Evolutionary conservation across 768 basidiomycete genomes (phyloP).

Genomic region (Lepiota subincarnata): DNA sequence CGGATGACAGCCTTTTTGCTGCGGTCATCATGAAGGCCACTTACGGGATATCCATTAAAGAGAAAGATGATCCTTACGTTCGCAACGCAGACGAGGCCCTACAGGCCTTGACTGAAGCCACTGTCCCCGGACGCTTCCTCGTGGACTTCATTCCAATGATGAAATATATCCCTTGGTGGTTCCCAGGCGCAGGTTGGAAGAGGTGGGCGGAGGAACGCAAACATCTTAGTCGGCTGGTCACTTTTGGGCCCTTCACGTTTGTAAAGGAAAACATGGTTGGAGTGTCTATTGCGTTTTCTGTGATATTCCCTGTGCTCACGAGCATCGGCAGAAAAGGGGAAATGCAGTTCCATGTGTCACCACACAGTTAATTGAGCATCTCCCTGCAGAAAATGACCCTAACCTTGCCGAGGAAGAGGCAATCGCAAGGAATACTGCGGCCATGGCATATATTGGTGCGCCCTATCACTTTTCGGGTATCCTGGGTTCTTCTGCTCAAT

Average conservation of each 20-base stretch:
- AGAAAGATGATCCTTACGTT: background rate
- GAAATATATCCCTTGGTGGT: constrained; percentile 5
- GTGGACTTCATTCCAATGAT: constrained; percentile 5
- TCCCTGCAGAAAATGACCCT: constrained; percentile 3
- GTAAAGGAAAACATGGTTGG: constrained; percentile 7
- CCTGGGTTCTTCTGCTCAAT: background rate
- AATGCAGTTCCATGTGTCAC: constrained; percentile 1
- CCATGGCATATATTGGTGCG: constrained; percentile 2
- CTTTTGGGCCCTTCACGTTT: background rate
- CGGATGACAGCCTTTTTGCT: constrained; percentile 1
- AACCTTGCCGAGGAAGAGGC: background rate
- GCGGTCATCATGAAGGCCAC: constrained; percentile 9
- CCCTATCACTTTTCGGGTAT: background rate
- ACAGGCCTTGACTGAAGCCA: background rate
- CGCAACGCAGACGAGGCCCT: background rate
- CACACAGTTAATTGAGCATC: constrained; percentile 1
- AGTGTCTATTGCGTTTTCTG: background rate
- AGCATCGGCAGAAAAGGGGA: background rate
- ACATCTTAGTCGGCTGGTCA: background rate
- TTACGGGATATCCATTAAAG: constrained; percentile 2
- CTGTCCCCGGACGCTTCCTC: constrained; percentile 2
- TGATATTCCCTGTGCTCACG: background rate
- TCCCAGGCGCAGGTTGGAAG: constrained; percentile 10
- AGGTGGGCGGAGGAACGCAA: background rate
- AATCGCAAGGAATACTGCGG: background rate